Base-by-base conservation (phyloP, 2,329 filamentous ascomycete genomes). In the Drechslerella dactyloides region DNA sequence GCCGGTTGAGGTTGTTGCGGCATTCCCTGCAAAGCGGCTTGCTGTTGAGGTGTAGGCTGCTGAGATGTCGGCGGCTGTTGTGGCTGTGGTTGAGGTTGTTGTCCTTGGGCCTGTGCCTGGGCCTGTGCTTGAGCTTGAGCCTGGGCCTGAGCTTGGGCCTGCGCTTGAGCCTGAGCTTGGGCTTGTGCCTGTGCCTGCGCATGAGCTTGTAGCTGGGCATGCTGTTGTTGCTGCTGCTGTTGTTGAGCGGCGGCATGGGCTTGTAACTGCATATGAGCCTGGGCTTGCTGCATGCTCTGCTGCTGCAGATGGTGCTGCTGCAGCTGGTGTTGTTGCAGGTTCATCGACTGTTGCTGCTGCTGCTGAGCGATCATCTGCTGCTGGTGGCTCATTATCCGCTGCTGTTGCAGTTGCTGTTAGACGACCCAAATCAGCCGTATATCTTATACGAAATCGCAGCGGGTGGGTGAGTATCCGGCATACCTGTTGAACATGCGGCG, bases 31-130 rank as follows among this genome's bases (percentile, higher is more conserved):
- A 40, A 21, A 17, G 58, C 58, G 24, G 30, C 50, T 52, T 82
- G 80, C 54, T 82, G 80, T 42, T 81, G 81, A 42, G 78, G 78
- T 1, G 79, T 81, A 63, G 80, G 66, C 62, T 70, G 66, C 54
- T 44, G 54, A 46, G 53, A 69, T 58, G 48, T 73, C 62, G 27
- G 72, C 51, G 23, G 60, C 65, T 54, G 66, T 62, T 15, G 74
- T 72, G 77, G 70, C 65, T 66, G 59, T 66, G 62, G 61, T 50
- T 75, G 69, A 40, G 73, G 62, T 35, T 76, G 75, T 42, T 75
- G 74, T n/a, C 74, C 65, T 11, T 69, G 69, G 15, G 62, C 69
- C 52, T 73, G 69, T n/a, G 37, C 37, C 51, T 54, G 53, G 2
- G 33, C 33, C n/a, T 57, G 53, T 4, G 23, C 40, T 2, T 61